Percentiles rank a stretch among this genome's conserved stretches.
phyloP scores from a whole-genome alignment of 768 basidiomycete species.

The Saitozyma sp. region DNA sequence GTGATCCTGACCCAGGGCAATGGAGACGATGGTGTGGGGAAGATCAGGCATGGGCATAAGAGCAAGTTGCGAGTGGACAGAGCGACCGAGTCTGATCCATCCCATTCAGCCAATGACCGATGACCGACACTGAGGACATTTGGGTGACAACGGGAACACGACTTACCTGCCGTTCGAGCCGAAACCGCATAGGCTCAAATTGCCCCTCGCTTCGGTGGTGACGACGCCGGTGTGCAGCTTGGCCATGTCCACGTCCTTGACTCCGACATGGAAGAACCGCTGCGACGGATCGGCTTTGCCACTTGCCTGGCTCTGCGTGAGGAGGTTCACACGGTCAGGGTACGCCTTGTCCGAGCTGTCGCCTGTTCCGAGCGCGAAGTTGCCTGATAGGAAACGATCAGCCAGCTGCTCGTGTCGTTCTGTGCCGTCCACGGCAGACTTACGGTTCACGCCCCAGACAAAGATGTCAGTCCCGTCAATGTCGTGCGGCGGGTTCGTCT shows the following conservation, averaged over 20 bases:
- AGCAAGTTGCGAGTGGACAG: conserved; percentile 74
- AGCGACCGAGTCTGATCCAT: conserved; percentile 64
- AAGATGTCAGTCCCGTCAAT: conserved; percentile 63
- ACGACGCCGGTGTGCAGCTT: conserved; percentile 81
- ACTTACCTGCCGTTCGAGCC: conserved; percentile 78
- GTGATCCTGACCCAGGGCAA: conserved; percentile 92
- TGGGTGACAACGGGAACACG: neutral
- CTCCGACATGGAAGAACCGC: conserved; percentile 65
- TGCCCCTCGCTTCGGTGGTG: conserved; percentile 70
- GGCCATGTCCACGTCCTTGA: conserved; percentile 74
- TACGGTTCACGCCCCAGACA: conserved; percentile 82
- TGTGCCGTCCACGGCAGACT: neutral
- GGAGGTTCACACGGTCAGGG: conserved; percentile 73
- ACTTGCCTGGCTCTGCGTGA: conserved; percentile 46
- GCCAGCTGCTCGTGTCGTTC: neutral
- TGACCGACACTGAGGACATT: conserved; percentile 3
- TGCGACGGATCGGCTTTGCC: conserved; percentile 46
- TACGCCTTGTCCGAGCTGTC: conserved; percentile 73
- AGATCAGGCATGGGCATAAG: conserved; percentile 65
- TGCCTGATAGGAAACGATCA: conserved; percentile 58
- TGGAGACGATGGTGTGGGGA: conserved; percentile 61
- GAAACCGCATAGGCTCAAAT: conserved; percentile 83
- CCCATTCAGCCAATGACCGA: conserved; percentile 1
- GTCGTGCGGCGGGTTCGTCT: conserved; percentile 51
- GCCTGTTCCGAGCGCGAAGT: conserved; percentile 81